phyloP scores from a whole-genome alignment of 352 stramenopile genomes.

The Globisporangium heterothallicum region DNA sequence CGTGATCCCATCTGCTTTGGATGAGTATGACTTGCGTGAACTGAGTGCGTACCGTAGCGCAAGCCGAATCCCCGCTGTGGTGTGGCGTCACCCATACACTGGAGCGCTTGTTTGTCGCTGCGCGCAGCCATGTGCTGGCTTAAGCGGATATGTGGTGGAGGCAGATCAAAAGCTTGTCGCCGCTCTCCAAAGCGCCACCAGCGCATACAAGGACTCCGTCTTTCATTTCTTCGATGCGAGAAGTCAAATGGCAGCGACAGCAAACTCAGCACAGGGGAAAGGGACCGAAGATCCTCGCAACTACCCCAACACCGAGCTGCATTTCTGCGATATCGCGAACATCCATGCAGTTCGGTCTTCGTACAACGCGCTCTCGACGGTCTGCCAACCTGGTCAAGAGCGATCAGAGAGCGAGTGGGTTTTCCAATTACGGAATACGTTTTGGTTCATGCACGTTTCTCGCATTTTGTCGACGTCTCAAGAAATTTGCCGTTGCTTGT shows the following conservation, averaged over 20 bases:
- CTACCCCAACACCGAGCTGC: slow-evolving; percentile 93
- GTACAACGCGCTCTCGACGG: slow-evolving; percentile 63
- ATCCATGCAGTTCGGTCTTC: slow-evolving; percentile 96
- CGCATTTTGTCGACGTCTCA: slow-evolving; percentile 92
- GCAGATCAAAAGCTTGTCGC: slow-evolving; percentile 78
- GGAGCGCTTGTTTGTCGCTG: slow-evolving; percentile 87
- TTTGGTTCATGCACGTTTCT: slow-evolving; percentile 97
- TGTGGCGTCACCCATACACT: slow-evolving; percentile 90
- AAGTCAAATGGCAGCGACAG: slow-evolving; percentile 80
- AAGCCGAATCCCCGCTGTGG: slow-evolving; percentile 90
- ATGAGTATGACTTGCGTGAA: slow-evolving; percentile 86
- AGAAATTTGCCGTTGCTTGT: slow-evolving; percentile 92
- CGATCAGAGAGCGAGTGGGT: slow-evolving; percentile 73
- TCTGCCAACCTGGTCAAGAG: slow-evolving; percentile 77
- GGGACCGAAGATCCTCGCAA: slow-evolving; percentile 90
- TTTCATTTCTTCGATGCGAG: slow-evolving; percentile 86
- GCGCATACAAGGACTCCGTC: slow-evolving; percentile 44
- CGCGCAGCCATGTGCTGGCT: slow-evolving; percentile 75
- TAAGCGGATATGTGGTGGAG: slow-evolving; percentile 78
- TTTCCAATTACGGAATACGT: slow-evolving; percentile 92
- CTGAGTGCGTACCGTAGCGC: slow-evolving; percentile 92
- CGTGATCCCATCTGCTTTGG: slow-evolving; percentile 89
- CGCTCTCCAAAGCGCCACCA: slow-evolving; percentile 65
- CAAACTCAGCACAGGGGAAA: slow-evolving; percentile 84
- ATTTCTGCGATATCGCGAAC: slow-evolving; percentile 99